These are phyloP conservation scores for Alternaria rosae DNA, from an alignment of 2,329 filamentous ascomycete species.

Conservation along the genomic window DNA sequence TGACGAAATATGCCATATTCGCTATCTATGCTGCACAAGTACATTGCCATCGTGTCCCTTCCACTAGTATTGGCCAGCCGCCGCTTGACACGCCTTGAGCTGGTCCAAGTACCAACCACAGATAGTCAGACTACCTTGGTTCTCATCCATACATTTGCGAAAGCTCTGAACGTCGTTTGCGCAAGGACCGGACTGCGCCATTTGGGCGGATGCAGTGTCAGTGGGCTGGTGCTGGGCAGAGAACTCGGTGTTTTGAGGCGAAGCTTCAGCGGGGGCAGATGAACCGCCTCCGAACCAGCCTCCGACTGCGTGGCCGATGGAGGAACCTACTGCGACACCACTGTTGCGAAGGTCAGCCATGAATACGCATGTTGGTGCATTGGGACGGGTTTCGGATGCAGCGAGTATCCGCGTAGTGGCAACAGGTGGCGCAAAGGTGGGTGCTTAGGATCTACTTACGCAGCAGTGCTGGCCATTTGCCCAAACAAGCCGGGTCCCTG, in stretches of 20 bases:
- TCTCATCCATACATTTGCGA: constrained; percentile 95
- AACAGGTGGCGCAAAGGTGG: constrained; percentile 3
- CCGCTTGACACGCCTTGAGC: constrained; percentile 66
- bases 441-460: constrained; percentile 68
- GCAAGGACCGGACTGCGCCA: constrained; percentile 60
- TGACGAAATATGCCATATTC: neutral
- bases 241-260: constrained; percentile 46
- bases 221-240: constrained; percentile 30
- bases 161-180: constrained; percentile 82
- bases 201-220: constrained; percentile 52
- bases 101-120: constrained; percentile 99
- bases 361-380: neutral
- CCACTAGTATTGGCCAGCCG: constrained; percentile 57
- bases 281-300: constrained; percentile 83
- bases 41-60: neutral
- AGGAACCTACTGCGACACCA: constrained; percentile 94
- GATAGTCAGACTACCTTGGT: constrained; percentile 91
- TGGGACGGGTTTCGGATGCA: neutral
- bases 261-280: constrained; percentile 60
- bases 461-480: constrained; percentile 97
- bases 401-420: neutral
- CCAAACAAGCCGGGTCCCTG: constrained; percentile 87
- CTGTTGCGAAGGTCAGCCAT: constrained; percentile 56
- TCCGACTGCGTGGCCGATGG: constrained; percentile 92
- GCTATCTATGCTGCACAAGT: constrained; percentile 5